Evolutionary conservation across 2,329 filamentous ascomycete species (phyloP).

Genomic region (Graphilbum fragrans): DNA sequence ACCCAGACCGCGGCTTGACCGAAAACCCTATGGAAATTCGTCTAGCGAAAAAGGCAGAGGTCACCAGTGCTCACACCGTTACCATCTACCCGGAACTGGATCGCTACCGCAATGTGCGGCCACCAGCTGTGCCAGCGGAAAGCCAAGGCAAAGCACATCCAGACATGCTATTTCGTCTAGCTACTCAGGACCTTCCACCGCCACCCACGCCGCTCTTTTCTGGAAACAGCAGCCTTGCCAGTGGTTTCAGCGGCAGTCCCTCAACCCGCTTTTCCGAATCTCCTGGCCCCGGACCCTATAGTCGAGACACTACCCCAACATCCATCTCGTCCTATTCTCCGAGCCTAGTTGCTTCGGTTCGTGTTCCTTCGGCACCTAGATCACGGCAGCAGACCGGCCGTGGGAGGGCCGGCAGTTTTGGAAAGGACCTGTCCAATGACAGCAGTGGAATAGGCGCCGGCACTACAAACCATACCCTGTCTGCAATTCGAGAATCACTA

Average conservation of each 20-base stretch:
- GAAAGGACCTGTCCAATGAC: constrained; percentile 38
- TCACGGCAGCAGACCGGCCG: constrained; percentile 32
- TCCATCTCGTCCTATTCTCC: constrained; percentile 68
- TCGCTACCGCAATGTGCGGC: constrained; percentile 39
- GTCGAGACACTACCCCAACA: constrained; percentile 65
- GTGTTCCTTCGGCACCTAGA: constrained; percentile 29
- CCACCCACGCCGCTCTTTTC: constrained; percentile 56
- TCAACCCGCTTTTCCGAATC: constrained; percentile 68
- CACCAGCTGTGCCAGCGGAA: constrained; percentile 17
- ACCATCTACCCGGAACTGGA: constrained; percentile 49
- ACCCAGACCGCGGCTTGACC: constrained; percentile 28
- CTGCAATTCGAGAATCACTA: constrained; percentile 55
- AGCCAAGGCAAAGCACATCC: constrained; percentile 18
- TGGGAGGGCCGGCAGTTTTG: constrained; percentile 41
- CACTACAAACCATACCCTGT: constrained; percentile 43
- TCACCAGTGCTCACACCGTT: constrained; percentile 25
- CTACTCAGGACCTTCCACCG: constrained; percentile 50
- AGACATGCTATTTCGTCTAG: constrained; percentile 42
- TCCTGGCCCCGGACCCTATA: constrained; percentile 56
- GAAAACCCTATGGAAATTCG: constrained; percentile 32
- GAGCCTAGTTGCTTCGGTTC: constrained; percentile 38
- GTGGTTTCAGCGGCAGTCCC: constrained; percentile 55
- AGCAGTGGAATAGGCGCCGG: constrained; percentile 31
- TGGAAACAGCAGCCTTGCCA: constrained; percentile 40
- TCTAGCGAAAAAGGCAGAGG: constrained; percentile 27